Evolutionary conservation across 352 stramenopile genomes (phyloP).

Genomic region (Halophytophthora polymorphica): DNA sequence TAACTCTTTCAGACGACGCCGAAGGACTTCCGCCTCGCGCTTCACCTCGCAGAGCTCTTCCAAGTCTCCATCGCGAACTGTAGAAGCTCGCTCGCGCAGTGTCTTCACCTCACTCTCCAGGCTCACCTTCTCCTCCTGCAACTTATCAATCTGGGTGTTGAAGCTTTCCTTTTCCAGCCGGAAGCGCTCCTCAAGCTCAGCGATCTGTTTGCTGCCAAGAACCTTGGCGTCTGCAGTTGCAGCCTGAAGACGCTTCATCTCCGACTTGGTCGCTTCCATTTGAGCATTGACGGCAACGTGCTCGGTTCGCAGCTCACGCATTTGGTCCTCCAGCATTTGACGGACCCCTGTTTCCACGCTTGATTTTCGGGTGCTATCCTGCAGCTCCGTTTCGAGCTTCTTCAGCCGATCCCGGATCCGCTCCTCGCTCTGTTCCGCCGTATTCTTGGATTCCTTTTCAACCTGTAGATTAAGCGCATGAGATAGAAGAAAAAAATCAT

Average conservation of each 20-base stretch:
- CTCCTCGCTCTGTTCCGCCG: slow-evolving; percentile 36
- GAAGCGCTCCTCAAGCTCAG: slow-evolving; percentile 33
- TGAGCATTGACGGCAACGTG: slow-evolving; percentile 79
- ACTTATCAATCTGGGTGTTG: slow-evolving; percentile 43
- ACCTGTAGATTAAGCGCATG: slow-evolving; percentile 20
- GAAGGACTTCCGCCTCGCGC: slow-evolving; percentile 66
- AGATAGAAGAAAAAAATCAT: slow-evolving; percentile 1
- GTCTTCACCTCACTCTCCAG: slow-evolving; percentile 74
- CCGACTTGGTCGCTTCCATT: slow-evolving; percentile 66
- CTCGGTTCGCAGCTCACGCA: slow-evolving; percentile 67
- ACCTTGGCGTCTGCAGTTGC: slow-evolving; percentile 43
- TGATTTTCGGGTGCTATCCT: slow-evolving; percentile 51
- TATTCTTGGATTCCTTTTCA: slow-evolving; percentile 21
- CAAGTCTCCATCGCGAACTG: slow-evolving; percentile 53
- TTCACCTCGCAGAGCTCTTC: slow-evolving; percentile 71
- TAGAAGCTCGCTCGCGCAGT: slow-evolving; percentile 44
- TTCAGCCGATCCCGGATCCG: slow-evolving; percentile 37
- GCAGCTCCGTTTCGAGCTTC: slow-evolving; percentile 42
- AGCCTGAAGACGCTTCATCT: slow-evolving; percentile 56
- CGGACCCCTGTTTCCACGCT: slow-evolving; percentile 62
- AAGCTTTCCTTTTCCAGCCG: slow-evolving; percentile 34
- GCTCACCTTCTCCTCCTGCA: slow-evolving; percentile 75
- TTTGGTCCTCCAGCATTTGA: slow-evolving; percentile 69
- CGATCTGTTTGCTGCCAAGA: slow-evolving; percentile 28
- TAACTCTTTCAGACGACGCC: slow-evolving; percentile 63